phyloP scores from a whole-genome alignment of 345 rosid genomes.

The Ailanthus altissimus region DNA sequence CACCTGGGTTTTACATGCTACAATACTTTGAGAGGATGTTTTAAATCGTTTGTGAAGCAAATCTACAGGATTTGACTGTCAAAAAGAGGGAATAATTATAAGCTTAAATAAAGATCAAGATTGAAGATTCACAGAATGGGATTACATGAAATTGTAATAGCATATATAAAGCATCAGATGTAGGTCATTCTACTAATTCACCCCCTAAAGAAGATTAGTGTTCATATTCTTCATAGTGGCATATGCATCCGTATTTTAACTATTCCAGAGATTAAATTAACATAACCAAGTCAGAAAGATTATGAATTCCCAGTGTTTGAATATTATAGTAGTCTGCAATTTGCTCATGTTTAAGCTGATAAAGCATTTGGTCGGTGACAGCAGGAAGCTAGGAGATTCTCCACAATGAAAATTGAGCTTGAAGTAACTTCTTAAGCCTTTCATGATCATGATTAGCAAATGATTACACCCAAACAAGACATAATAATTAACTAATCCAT shows the following conservation, averaged over 20 bases:
- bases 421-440: background rate
- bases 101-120: background rate
- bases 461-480: background rate
- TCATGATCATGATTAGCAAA: background rate
- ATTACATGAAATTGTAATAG: background rate
- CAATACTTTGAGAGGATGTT: background rate
- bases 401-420: background rate
- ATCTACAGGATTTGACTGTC: background rate
- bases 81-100: background rate
- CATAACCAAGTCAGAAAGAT: background rate
- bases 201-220: background rate
- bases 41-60: background rate
- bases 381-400: background rate
- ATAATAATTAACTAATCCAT: background rate
- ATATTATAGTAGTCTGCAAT: background rate
- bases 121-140: constrained; percentile 4
- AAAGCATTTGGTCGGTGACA: background rate
- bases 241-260: background rate
- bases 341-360: background rate
- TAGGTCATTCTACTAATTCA: background rate
- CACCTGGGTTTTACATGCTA: background rate
- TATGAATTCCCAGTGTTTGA: background rate
- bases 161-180: background rate
- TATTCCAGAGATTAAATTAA: background rate
- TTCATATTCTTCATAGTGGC: background rate